Base-by-base conservation (phyloP, 2,329 filamentous ascomycete species). In the Calonectria ilicicola region DNA sequence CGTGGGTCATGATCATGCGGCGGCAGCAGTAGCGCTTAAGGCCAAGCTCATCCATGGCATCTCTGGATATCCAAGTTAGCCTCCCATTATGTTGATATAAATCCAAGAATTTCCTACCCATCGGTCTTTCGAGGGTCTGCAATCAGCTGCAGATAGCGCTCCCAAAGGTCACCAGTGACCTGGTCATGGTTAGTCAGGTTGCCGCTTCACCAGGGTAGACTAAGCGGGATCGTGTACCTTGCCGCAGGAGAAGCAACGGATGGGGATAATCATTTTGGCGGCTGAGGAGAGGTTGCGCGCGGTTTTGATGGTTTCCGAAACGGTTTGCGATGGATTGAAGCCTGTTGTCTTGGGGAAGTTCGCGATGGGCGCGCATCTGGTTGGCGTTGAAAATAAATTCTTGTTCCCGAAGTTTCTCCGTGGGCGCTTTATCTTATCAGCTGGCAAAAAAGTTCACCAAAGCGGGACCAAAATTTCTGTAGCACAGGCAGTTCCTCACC, bases 1-100 rank as follows among this genome's bases (percentile, higher is more conserved):
- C 97, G 86, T 99, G 97, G 72, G 97, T 99, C 94, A 99, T 98
- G 85, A 99, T 92, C 97, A 99, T 99, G 82, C 97, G 94, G 80
- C 97, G 94, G 88, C 97, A 99, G 91, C 97, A 99, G 89, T 99
- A 99, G 79, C 97, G 92, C 86, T 95, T 96, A 82, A 97, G 93
- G 69, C 95, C 95, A 66, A 99, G 92, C 83, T 95, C 91, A 85
- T 98, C 96, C 93, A 99, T 98, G 49, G 96, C 97, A 83, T 98
- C 95, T 82, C 97, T 98, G 23, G 8, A 35, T 26, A 38, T 29
- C 4, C 58, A 17, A 27, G 75, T 86, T 71, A 85, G 82, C 38
- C 64, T 32, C 8, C 15, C 3, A 42, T 42, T 40, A 3, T 2
- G 21, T 8, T 10, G n/a, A 58, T 4, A 17, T 3, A n/a, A 5